A percentile compares a stretch with the other conserved stretches of the same genome.
These are phyloP conservation scores for Amphicarpaea edgeworthii DNA, from an alignment of 306 rosid species.

Conservation along the genomic window DNA sequence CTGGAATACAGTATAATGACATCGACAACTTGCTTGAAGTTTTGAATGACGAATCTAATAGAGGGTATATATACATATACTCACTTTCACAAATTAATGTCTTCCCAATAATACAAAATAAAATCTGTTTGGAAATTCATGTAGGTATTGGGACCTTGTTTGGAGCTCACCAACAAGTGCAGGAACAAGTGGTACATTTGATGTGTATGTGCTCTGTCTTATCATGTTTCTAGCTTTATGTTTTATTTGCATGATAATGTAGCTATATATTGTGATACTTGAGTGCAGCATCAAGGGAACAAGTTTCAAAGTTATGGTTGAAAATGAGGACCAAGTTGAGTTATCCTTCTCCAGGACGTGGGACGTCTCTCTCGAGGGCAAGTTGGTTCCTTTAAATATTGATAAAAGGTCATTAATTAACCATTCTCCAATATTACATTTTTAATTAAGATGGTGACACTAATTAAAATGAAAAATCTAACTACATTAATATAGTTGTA, in stretches of 20 bases:
- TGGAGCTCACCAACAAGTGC: constrained; percentile 59
- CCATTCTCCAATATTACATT: constrained; percentile 3
- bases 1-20: constrained; percentile 73
- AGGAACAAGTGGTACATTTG: constrained; percentile 70
- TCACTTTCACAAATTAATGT: background rate
- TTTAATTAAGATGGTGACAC: background rate
- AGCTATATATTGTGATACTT: constrained; percentile 34
- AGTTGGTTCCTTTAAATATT: constrained; percentile 75
- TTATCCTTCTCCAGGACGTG: constrained; percentile 82
- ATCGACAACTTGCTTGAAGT: constrained; percentile 89
- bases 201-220: constrained; percentile 66
- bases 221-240: background rate
- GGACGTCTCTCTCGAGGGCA: constrained; percentile 66
- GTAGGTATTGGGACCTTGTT: constrained; percentile 94
- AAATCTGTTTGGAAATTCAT: constrained; percentile 23
- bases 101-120: background rate
- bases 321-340: constrained; percentile 85
- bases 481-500: background rate
- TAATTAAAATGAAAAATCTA: constrained; percentile 9
- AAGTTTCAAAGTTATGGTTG: constrained; percentile 63
- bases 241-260: constrained; percentile 22
- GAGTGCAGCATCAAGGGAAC: constrained; percentile 73
- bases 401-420: constrained; percentile 75
- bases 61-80: constrained; percentile 53
- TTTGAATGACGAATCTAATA: constrained; percentile 70